phyloP scores from a whole-genome alignment of 2,329 filamentous ascomycete genomes.

The Aspergillus sp. region DNA sequence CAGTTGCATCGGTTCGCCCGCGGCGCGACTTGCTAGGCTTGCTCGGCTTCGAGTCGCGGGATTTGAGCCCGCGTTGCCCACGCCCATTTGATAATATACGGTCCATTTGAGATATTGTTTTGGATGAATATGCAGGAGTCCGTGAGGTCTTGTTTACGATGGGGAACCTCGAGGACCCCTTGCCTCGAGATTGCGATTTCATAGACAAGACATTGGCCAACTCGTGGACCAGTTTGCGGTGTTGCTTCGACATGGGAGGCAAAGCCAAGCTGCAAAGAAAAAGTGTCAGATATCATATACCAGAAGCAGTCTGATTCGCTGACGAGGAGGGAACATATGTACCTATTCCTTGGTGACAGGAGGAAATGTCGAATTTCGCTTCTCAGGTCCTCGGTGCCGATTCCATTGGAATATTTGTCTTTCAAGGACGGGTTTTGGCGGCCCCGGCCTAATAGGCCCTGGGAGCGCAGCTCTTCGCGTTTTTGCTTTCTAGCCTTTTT shows the following conservation, averaged over 20 bases:
- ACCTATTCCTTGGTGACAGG: slow-evolving; percentile 63
- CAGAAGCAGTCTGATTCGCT: neutral
- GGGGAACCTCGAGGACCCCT: slow-evolving; percentile 71
- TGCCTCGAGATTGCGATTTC: slow-evolving; percentile 80
- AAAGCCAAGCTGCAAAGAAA: slow-evolving; percentile 62
- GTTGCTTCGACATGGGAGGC: slow-evolving; percentile 78
- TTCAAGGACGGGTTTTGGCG: slow-evolving; percentile 61
- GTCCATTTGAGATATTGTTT: slow-evolving; percentile 52
- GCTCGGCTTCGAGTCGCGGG: slow-evolving; percentile 24
- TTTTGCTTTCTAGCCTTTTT: slow-evolving; percentile 71
- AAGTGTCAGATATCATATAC: slow-evolving; percentile 9
- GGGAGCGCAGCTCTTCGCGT: slow-evolving; percentile 67
- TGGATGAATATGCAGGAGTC: slow-evolving; percentile 64
- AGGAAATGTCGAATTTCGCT: slow-evolving; percentile 74
- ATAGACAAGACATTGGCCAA: slow-evolving; percentile 73
- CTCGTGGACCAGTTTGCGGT: slow-evolving; percentile 78
- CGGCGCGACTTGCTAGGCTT: slow-evolving; percentile 29
- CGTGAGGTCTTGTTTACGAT: slow-evolving; percentile 72
- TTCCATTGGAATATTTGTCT: slow-evolving; percentile 71
- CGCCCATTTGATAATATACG: slow-evolving; percentile 38
- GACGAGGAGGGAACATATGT: slow-evolving; percentile 32
- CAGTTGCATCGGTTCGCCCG: slow-evolving; percentile 47
- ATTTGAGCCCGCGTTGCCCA: slow-evolving; percentile 28
- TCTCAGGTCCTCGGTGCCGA: slow-evolving; percentile 69
- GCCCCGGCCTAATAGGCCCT: slow-evolving; percentile 64